These are phyloP conservation scores for Dryadomyces quercivorus DNA, from an alignment of 2,329 filamentous ascomycete species.

Conservation along the genomic window DNA sequence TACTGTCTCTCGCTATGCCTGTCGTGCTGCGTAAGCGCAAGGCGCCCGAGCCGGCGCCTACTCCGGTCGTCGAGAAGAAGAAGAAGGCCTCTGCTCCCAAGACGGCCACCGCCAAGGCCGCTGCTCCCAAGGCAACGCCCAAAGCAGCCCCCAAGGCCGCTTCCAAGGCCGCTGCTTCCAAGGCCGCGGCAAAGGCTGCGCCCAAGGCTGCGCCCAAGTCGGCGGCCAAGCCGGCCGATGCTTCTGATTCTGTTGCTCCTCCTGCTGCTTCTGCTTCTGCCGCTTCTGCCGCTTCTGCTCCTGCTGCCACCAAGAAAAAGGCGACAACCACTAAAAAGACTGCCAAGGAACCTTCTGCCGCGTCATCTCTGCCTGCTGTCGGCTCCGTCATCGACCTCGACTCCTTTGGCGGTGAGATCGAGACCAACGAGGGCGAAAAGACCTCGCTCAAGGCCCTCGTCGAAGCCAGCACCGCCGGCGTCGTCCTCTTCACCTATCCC, in stretches of 20 bases:
- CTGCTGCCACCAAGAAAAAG: conserved; percentile 10
- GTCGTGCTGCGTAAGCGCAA: conserved; percentile 51
- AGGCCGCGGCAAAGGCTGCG: conserved; percentile 4
- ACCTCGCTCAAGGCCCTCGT: conserved; percentile 72
- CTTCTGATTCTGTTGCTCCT: conserved; percentile 14
- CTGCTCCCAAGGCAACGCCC: conserved; percentile 6
- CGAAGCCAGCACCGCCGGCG: conserved; percentile 69
- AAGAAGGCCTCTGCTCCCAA: conserved; percentile 21
- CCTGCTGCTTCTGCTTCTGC: conserved; percentile 4
- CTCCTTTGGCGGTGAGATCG: conserved; percentile 57
- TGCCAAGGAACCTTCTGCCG: conserved; percentile 16
- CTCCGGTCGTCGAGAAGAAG: conserved; percentile 31
- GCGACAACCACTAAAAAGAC: conserved; percentile 10
- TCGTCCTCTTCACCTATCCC: conserved; percentile 91
- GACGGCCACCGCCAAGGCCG: conserved; percentile 16
- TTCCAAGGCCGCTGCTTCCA: conserved; percentile 17
- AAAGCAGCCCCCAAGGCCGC: conserved; percentile 5
- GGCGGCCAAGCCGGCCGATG: conserved; percentile 16
- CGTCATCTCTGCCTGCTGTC: conserved; percentile 24
- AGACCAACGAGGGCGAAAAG: conserved; percentile 73
- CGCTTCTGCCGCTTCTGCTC: conserved; percentile 10
- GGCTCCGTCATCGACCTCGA: conserved; percentile 45
- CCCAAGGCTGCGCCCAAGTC: conserved; percentile 15
- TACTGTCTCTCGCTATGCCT: conserved; percentile 29
- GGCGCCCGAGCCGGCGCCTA: conserved; percentile 34